These are phyloP conservation scores for Penicillium sp. DNA, from an alignment of 2,329 filamentous ascomycete species.

Conservation along the genomic window DNA sequence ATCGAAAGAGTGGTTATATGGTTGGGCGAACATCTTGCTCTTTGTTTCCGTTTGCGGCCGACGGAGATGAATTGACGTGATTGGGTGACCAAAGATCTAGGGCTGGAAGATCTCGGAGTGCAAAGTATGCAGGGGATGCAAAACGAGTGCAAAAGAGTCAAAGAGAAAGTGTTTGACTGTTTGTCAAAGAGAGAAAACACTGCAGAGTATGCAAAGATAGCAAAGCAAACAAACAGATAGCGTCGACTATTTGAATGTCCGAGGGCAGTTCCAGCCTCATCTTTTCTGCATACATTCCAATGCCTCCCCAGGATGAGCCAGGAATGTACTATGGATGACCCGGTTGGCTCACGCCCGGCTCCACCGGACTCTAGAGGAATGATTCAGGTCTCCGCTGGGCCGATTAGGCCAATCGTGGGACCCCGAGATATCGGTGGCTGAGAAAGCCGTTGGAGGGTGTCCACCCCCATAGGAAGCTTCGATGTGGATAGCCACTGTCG, in stretches of 20 bases:
- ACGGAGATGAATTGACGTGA: conserved; percentile 28
- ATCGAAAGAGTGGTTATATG: conserved; percentile 54
- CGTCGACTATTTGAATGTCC: conserved; percentile 40
- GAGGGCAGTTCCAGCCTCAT: conserved; percentile 34
- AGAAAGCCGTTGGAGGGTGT: conserved; percentile 24
- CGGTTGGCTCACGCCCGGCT: conserved; percentile 19
- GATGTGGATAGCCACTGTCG: conserved; percentile 31
- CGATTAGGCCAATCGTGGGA: conserved; percentile 26
- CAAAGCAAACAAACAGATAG: conserved; percentile 45
- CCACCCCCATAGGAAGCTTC: conserved; percentile 21
- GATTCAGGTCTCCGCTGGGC: conserved; percentile 16
- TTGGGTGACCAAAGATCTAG: conserved; percentile 29
- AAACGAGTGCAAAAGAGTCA: conserved; percentile 17
- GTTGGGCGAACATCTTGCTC: conserved; percentile 51
- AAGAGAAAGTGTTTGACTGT: conserved; percentile 31
- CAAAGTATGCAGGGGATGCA: conserved; percentile 18
- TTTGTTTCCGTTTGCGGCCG: conserved; percentile 49
- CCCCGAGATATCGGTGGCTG: conserved; percentile 19
- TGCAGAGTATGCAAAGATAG: conserved; percentile 43
- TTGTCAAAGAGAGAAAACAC: conserved; percentile 41
- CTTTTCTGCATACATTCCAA: conserved; percentile 37
- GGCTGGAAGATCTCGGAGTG: conserved; percentile 21
- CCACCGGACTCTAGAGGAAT: conserved; percentile 26
- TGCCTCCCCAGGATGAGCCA: conserved; percentile 30
- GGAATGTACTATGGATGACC: conserved; percentile 32